Evolutionary conservation across 2,329 filamentous ascomycete species (phyloP).

Genomic region (Tolypocladium pustulatum): DNA sequence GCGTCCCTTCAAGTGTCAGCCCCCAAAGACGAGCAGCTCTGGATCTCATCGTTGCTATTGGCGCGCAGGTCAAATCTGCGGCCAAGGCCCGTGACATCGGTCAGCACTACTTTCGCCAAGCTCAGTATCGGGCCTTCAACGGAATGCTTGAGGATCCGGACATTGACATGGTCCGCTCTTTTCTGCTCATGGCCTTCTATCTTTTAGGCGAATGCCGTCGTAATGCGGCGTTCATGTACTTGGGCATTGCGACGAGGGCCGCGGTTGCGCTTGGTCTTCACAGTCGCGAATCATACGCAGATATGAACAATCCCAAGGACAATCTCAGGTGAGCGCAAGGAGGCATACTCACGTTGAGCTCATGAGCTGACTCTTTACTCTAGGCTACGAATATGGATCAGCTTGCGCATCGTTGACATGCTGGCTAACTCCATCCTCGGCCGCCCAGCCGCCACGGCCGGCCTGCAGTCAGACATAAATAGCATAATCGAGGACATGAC

Average conservation of each 20-base stretch:
- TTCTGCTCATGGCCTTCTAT: slow-evolving; percentile 48
- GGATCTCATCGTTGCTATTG: slow-evolving; percentile 40
- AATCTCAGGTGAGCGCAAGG: slow-evolving; percentile 10
- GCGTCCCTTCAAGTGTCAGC: background rate
- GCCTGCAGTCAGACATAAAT: slow-evolving; percentile 16
- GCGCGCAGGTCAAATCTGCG: slow-evolving; percentile 32
- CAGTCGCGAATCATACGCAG: slow-evolving; percentile 18
- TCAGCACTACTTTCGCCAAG: slow-evolving; percentile 33
- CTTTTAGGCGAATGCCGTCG: slow-evolving; percentile 47
- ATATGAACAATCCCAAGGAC: slow-evolving; percentile 8
- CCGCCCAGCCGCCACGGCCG: slow-evolving; percentile 23
- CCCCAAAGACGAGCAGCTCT: slow-evolving; percentile 5
- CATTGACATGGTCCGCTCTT: slow-evolving; percentile 38
- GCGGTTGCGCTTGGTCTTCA: slow-evolving; percentile 48
- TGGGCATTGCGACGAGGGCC: slow-evolving; percentile 47
- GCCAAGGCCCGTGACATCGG: slow-evolving; percentile 17
- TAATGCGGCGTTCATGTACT: slow-evolving; percentile 53
- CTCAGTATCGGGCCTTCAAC: slow-evolving; percentile 35
- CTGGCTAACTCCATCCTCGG: slow-evolving; percentile 27
- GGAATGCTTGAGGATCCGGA: slow-evolving; percentile 43
- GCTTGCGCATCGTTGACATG: slow-evolving; percentile 26
- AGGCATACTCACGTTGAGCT: fast-evolving
- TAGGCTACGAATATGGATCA: slow-evolving; percentile 25
- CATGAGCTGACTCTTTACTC: background rate
- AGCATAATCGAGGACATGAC: slow-evolving; percentile 11